Evolutionary conservation across 2,329 filamentous ascomycete species (phyloP), one percentile per base, ranked within the genome.

Genomic region (Aspergillus nomiae): DNA sequence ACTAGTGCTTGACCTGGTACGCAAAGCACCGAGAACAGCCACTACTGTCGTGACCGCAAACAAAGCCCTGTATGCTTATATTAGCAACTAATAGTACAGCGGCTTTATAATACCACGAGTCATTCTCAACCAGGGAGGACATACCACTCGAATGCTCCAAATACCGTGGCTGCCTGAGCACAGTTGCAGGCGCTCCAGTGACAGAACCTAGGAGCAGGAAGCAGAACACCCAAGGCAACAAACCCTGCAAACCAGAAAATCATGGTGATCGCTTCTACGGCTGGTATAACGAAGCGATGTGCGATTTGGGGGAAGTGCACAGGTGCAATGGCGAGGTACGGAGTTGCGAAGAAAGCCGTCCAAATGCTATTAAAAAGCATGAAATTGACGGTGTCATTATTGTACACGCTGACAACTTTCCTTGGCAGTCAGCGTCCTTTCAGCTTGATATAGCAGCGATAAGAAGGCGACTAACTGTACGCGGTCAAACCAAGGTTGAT

Each of bases 231-330:
- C 12, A 94, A 78, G 0, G 92, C 92, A 68, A 96, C 89, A 71
- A 92, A 90, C 8, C 92, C 92, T 0, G 90, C 89, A 73, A 97
- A 95, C 93, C 93, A 97, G 82, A 96, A 96, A 61, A 96, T 83
- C 80, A 90, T 89, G 11, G 92, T 95, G 28, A 95, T 68, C 54
- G 82, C 82, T 72, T 96, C 91, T 36, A 92, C 82, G 1, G 72
- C 88, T 21, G 94, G 81, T 19, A 92, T 86, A 51, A 84, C 87
- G 57, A 87, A 86, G 58, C 84, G 85, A 76, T 92, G 87, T 70
- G 89, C 88, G 12, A 87, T 70, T 28, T 81, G 80, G 4, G 85
- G 82, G 70, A 88, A 81, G 77, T 88, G 89, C 50, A 86, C 80
- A 1, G 91, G 91, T 3, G 88, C 82, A 56, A 94, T 65, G 70